Conservation (phyloP, 441 rosid genomes). For the Gossypium schwendimanii region DNA sequence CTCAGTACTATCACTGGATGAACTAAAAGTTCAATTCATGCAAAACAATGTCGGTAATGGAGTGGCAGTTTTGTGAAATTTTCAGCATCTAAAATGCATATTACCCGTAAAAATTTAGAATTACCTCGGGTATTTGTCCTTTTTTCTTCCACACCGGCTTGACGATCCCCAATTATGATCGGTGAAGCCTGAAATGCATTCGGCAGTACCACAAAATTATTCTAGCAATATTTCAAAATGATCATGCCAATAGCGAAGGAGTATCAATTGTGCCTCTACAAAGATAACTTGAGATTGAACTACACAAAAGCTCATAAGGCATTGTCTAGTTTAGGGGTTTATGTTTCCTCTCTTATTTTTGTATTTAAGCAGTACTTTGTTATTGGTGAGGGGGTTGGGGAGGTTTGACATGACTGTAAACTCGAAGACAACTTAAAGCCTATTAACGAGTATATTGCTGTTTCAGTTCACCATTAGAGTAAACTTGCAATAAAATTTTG, state of each 20-base stretch:
- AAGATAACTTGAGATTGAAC: background rate
- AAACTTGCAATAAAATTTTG: background rate
- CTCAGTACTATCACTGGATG: background rate
- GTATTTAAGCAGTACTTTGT: background rate
- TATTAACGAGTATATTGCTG: background rate
- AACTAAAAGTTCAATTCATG: background rate
- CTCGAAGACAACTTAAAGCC: background rate
- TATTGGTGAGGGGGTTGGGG: background rate
- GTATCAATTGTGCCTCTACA: background rate
- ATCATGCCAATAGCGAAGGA: background rate
- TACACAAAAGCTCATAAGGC: background rate
- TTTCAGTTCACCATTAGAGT: background rate
- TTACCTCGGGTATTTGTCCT: conserved; percentile 72
- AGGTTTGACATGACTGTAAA: background rate
- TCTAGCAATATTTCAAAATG: background rate
- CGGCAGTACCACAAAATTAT: background rate
- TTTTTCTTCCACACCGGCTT: conserved; percentile 72
- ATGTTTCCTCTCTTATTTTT: background rate
- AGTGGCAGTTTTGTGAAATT: background rate
- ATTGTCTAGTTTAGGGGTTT: background rate
- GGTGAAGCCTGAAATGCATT: conserved; percentile 64
- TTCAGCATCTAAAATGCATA: background rate
- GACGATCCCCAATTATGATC: conserved; percentile 53
- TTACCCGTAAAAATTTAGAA: conserved; percentile 9
- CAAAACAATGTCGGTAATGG: background rate